Evolutionary conservation across 1,139 yeast genomes (phyloP).

Genomic region (Diutina rugosa): DNA sequence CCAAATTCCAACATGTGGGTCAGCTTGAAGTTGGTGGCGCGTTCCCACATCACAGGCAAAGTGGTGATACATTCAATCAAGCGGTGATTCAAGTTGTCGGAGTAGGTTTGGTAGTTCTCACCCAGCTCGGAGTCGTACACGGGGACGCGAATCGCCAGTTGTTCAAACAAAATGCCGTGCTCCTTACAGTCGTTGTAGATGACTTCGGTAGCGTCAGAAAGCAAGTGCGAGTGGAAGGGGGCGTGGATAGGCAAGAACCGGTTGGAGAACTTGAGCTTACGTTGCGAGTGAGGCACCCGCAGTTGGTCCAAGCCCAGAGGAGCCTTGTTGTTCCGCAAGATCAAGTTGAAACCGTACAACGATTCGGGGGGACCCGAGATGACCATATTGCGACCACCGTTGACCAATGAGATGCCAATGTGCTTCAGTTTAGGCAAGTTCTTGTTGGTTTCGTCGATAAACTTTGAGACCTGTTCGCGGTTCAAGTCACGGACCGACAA

Average conservation of each 20-base stretch:
- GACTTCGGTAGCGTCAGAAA: constrained; percentile 55
- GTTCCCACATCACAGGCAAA: constrained; percentile 91
- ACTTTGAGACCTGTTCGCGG: constrained; percentile 62
- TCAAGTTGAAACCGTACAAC: constrained; percentile 87
- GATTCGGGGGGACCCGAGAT: constrained; percentile 98
- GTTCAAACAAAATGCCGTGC: constrained; percentile 42
- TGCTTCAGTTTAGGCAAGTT: constrained; percentile 90
- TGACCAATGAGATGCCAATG: constrained; percentile 78
- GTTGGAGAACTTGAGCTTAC: constrained; percentile 86
- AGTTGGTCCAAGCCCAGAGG: constrained; percentile 91
- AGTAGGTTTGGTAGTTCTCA: constrained; percentile 44
- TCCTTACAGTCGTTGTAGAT: constrained; percentile 51
- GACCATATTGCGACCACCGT: constrained; percentile 93
- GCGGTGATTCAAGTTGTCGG: constrained; percentile 31
- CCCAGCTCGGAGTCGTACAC: constrained; percentile 89
- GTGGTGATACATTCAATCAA: constrained; percentile 73
- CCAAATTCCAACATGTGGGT: constrained; percentile 95
- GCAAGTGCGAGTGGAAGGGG: constrained; percentile 91
- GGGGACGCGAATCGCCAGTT: constrained; percentile 56
- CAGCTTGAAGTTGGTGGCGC: constrained; percentile 64
- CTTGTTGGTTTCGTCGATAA: constrained; percentile 76
- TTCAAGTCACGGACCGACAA: constrained; percentile 84
- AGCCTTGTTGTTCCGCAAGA: constrained; percentile 89
- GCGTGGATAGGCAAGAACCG: constrained; percentile 91
- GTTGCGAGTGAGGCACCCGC: constrained; percentile 82